Conservation (phyloP, 2,329 filamentous ascomycete genomes). For the Pestalotiopsis sp. region DNA sequence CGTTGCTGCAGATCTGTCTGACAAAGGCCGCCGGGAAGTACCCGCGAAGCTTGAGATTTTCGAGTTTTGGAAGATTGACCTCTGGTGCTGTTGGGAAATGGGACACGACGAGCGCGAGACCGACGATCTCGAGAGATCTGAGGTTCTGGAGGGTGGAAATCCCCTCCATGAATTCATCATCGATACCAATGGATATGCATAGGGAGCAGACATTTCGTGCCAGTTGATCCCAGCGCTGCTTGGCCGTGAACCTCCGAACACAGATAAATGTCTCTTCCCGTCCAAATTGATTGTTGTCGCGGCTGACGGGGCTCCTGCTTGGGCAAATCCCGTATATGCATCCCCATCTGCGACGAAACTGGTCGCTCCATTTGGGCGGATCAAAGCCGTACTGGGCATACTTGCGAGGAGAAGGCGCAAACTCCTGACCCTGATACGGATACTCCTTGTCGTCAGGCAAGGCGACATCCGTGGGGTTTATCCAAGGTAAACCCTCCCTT, state of each 20-base stretch:
- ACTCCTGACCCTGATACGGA: not conserved
- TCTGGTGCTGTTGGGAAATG: not conserved
- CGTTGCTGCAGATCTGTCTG: slow-evolving; percentile 6
- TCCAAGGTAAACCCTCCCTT: not conserved
- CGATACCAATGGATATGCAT: slow-evolving; percentile 12
- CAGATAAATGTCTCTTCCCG: not conserved
- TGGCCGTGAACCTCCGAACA: not conserved
- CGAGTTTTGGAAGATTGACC: not conserved
- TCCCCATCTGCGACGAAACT: not conserved
- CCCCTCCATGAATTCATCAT: not conserved
- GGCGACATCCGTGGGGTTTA: not conserved
- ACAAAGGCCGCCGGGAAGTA: slow-evolving; percentile 10
- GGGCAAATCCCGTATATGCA: not conserved
- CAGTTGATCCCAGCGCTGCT: slow-evolving; percentile 5
- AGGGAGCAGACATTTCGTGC: slow-evolving; percentile 6
- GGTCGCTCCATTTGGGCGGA: not conserved
- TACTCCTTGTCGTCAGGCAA: not conserved
- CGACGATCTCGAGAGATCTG: slow-evolving; percentile 7
- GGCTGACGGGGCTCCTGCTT: not conserved
- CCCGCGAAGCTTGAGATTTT: slow-evolving; percentile 11
- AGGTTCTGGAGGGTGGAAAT: slow-evolving; percentile 5
- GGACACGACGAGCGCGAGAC: not conserved
- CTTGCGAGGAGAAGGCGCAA: not conserved
- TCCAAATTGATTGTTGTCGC: slow-evolving; percentile 1
- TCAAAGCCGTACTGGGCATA: not conserved